Evolutionary conservation across 129 eudicot species (phyloP), one percentile per base, ranked within the genome.

Genomic region (Saposhnikovia divaricata): DNA sequence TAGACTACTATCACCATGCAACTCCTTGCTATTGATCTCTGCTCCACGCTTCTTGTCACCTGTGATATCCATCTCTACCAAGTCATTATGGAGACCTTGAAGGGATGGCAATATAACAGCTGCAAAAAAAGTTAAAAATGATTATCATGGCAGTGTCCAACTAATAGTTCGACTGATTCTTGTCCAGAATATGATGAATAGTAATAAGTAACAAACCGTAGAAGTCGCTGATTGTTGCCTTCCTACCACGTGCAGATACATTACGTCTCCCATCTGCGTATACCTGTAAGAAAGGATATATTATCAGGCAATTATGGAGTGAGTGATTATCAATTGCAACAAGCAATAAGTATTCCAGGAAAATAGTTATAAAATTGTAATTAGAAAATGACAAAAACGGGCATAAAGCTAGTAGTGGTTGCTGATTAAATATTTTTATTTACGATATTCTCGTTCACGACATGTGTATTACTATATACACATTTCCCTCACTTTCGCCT

Each of bases 61-160:
- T 25, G 25, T 8, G 16, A 69, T 75, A 19, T 87, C 84, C 15
- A 84, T 81, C 82, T 88, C 96, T 51, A 91, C 96, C 77, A 91
- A 81, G 85, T 91, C 91, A 73, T 70, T 83, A 83, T 93, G 95
- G 55, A 93, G 95, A 76, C 91, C 90, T 79, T 86, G 88, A 83
- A 93, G 96, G 73, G 96, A 89, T 9, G 98, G 98, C 81, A 93
- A 83, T 90, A 93, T 93, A 74, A 93, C 83, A 27, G 90, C 98
- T 93, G 89, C 80, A 83, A 75, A 16, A 73, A 77, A 78, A 75
- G 23, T 51, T 45, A 11, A 48, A n/a, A 63, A 44, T 28, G 47
- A 82, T 42, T 45, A 48, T 53, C 25, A 69, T 18, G 14, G 71
- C 81, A 48, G 46, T 34, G 51, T 45, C 77, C 43, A 46, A 61